Conservation (phyloP, 2,329 filamentous ascomycete species). For the Monosporascus ibericus region DNA sequence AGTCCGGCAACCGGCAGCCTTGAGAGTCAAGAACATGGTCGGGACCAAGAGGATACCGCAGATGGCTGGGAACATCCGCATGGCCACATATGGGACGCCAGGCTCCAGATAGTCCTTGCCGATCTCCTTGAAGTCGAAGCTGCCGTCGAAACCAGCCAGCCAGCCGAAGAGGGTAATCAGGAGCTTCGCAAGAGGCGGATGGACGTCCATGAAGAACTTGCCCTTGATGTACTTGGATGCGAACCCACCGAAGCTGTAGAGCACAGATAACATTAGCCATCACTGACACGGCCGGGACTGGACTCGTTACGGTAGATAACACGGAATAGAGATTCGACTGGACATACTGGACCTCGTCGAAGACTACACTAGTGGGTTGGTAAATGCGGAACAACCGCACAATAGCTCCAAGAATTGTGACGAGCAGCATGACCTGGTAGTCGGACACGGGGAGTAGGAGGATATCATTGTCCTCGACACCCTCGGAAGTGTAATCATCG, state of each 20-base stretch:
- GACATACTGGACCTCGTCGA: constrained; percentile 96
- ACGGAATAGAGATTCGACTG: constrained; percentile 1
- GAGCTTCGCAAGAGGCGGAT: constrained; percentile 93
- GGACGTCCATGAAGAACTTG: constrained; percentile 99
- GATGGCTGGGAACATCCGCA: constrained; percentile 88
- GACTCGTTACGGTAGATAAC: not conserved
- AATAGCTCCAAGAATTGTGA: constrained; percentile 70
- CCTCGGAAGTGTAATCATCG: constrained; percentile 66
- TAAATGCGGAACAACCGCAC: constrained; percentile 95
- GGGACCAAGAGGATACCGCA: constrained; percentile 85
- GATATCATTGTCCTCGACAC: constrained; percentile 84
- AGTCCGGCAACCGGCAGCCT: constrained; percentile 83
- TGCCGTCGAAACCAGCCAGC: constrained; percentile 88
- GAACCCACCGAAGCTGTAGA: constrained; percentile 84
- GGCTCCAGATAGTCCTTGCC: constrained; percentile 97
- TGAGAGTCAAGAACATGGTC: constrained; percentile 90
- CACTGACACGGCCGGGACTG: not conserved
- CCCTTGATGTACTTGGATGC: constrained; percentile 99
- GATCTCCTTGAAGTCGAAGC: constrained; percentile 99
- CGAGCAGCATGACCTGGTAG: constrained; percentile 66
- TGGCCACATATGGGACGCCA: constrained; percentile 91
- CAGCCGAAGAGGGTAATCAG: constrained; percentile 93
- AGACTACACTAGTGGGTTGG: constrained; percentile 92
- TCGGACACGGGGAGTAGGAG: constrained; percentile 79
- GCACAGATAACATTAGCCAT: constrained; percentile 9